phyloP scores from a whole-genome alignment of 2,329 filamentous ascomycete genomes.

The Neofusicoccum sp. region DNA sequence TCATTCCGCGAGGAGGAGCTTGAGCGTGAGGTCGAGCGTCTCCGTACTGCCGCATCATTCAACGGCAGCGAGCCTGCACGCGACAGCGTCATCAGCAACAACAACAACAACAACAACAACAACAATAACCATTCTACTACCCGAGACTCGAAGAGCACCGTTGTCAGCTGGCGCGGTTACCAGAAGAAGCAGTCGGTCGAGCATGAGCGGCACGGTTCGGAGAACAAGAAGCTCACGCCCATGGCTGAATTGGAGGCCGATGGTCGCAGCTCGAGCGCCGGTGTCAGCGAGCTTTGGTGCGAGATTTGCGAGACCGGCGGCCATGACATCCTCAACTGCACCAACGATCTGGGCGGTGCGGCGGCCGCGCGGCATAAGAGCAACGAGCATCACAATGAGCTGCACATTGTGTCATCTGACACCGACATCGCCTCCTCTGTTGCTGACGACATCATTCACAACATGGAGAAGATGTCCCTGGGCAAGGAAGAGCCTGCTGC shows the following conservation, averaged over 20 bases:
- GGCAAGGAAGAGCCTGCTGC: constrained; percentile 25
- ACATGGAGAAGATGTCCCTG: constrained; percentile 34
- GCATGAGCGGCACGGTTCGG: not conserved
- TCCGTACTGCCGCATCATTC: constrained; percentile 34
- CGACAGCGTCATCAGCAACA: constrained; percentile 54
- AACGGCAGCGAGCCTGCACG: constrained; percentile 42
- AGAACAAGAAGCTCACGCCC: constrained; percentile 26
- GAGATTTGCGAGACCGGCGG: constrained; percentile 92
- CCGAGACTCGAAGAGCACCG: constrained; percentile 65
- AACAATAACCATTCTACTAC: constrained; percentile 27
- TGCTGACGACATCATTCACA: constrained; percentile 24
- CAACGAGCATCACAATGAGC: constrained; percentile 24
- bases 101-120: constrained; percentile 38
- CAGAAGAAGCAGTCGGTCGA: not conserved
- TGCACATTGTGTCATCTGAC: not conserved
- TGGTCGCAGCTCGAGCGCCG: constrained; percentile 61
- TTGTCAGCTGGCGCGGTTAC: constrained; percentile 54
- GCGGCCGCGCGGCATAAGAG: constrained; percentile 26
- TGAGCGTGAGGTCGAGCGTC: constrained; percentile 71
- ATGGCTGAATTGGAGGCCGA: constrained; percentile 31
- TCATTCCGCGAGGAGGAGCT: constrained; percentile 76
- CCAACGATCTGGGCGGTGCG: constrained; percentile 61
- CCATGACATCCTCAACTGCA: constrained; percentile 92
- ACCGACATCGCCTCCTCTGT: constrained; percentile 23
- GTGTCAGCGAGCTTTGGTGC: constrained; percentile 76